Evolutionary conservation across 2,329 filamentous ascomycete genomes (phyloP).

Genomic region (Colletotrichum graminicola): DNA sequence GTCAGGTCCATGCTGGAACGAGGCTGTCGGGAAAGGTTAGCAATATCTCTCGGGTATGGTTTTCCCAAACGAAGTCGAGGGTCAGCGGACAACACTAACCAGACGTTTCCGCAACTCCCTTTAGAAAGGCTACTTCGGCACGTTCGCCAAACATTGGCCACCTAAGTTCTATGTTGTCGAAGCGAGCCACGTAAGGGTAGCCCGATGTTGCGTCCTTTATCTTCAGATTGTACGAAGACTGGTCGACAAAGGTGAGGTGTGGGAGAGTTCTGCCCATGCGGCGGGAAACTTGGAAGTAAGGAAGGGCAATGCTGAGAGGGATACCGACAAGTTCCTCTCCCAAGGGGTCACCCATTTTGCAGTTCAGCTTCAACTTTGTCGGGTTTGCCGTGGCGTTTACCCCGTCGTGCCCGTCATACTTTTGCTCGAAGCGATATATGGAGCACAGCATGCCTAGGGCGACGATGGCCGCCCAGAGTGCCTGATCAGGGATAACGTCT

Average conservation of each 20-base stretch:
- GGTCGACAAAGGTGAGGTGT: conserved; percentile 65
- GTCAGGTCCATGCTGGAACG: conserved; percentile 63
- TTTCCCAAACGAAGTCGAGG: not conserved
- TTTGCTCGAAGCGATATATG: conserved; percentile 66
- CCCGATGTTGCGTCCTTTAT: conserved; percentile 61
- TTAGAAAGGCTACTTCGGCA: conserved; percentile 64
- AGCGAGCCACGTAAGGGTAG: conserved; percentile 63
- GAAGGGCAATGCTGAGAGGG: conserved; percentile 61
- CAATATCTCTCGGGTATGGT: not conserved
- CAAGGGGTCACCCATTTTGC: conserved; percentile 62
- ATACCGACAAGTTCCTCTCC: conserved; percentile 64
- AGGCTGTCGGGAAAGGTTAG: conserved; percentile 49
- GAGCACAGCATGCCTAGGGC: conserved; percentile 65
- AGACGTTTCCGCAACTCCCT: conserved; percentile 61
- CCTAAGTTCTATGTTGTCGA: conserved; percentile 65
- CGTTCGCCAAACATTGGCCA: conserved; percentile 67
- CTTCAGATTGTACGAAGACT: conserved; percentile 66
- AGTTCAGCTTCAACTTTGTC: conserved; percentile 51
- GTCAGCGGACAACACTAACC: conserved; percentile 45
- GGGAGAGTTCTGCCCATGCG: conserved; percentile 64
- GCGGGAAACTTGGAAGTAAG: conserved; percentile 63
- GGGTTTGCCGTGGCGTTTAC: conserved; percentile 52
- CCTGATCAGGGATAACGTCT: conserved; percentile 63
- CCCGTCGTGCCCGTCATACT: conserved; percentile 64
- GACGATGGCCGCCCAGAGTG: conserved; percentile 65